Conservation (phyloP, 805 yeast genomes). For the Tetrapisispora namnaoensis region DNA sequence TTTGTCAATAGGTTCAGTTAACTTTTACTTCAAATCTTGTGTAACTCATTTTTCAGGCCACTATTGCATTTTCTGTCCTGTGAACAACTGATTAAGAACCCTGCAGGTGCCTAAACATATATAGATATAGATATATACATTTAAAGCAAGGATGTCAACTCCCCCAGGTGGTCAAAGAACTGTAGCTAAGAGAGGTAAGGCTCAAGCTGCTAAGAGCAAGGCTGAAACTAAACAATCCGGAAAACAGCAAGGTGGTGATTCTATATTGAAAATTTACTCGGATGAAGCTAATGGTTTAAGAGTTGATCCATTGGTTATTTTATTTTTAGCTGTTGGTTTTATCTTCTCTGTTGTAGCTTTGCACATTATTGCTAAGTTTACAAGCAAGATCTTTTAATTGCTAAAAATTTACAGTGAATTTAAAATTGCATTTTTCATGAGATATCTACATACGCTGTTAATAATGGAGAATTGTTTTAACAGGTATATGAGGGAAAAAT, state of each 20-base stretch:
- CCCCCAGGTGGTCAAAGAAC: constrained; percentile 69
- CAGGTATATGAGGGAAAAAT: too few relatives aligned
- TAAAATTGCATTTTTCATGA: constrained; percentile 3
- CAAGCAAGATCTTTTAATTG: constrained; percentile 51
- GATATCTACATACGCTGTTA: not conserved
- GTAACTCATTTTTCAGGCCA: too few relatives aligned
- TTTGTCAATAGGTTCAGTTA: too few relatives aligned
- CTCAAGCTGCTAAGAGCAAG: constrained; percentile 49
- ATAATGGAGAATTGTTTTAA: too few relatives aligned
- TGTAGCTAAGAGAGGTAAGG: constrained; percentile 68
- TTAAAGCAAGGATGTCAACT: constrained; percentile 1
- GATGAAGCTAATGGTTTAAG: constrained; percentile 91
- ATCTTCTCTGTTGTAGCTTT: constrained; percentile 85
- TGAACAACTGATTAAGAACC: not conserved
- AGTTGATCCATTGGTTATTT: constrained; percentile 88
- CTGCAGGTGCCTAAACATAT: not conserved
- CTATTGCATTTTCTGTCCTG: too few relatives aligned
- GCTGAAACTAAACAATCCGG: constrained; percentile 45
- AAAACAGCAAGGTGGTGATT: constrained; percentile 90
- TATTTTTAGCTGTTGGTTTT: constrained; percentile 89
- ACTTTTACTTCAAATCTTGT: too few relatives aligned
- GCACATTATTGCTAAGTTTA: constrained; percentile 84
- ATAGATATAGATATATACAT: not conserved
- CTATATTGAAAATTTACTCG: constrained; percentile 88
- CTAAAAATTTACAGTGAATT: not conserved